Evolutionary conservation across 345 rosid genomes (phyloP), one percentile per base, ranked within the genome.

Genomic region (Theobroma cacao): DNA sequence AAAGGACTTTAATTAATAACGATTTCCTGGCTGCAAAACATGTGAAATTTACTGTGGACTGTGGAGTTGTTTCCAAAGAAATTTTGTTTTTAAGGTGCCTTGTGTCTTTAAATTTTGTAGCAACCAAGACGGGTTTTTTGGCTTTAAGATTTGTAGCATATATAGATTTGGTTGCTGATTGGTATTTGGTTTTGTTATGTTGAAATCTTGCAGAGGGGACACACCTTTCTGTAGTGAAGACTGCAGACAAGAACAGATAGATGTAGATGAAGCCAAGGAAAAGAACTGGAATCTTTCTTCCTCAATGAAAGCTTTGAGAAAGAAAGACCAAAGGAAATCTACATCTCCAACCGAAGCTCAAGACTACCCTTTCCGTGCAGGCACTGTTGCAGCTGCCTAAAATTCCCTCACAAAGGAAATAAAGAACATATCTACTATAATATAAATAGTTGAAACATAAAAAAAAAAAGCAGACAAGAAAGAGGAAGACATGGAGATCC

Each of bases 181-280:
- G 30, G 58, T 33, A 3, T 17, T 61, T 47, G 50, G 12, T 63
- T 28, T 7, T 79, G 48, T 15, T 67, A 9, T 14, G 60, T 61
- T 65, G 53, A 40, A 28, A 14, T 69, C 2, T 64, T 77, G 85
- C 91, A 90, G 97, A 91, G 97, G 98, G 72, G 98, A 94, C 75
- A 87, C 87, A 20, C 93, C 97, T 15, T 94, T 93, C 75, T 93
- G 98, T 76, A 91, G 94, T 75, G 97, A 90, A 64, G 97, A 90
- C 85, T 93, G 98, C 82, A 90, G 98, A 70, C 89, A 85, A 78
- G 92, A 93, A 58, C 92, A 90, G 72, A 93, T 94, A 71, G 93
- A 94, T 6, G 82, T 80, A n/a, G 95, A 94, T 72, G 93, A 88
- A 77, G 84, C 88, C 1, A 82, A 79, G 28, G 94, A 89, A 82